phyloP scores from a whole-genome alignment of 2,329 filamentous ascomycete genomes.

The Talaromyces sp. region DNA sequence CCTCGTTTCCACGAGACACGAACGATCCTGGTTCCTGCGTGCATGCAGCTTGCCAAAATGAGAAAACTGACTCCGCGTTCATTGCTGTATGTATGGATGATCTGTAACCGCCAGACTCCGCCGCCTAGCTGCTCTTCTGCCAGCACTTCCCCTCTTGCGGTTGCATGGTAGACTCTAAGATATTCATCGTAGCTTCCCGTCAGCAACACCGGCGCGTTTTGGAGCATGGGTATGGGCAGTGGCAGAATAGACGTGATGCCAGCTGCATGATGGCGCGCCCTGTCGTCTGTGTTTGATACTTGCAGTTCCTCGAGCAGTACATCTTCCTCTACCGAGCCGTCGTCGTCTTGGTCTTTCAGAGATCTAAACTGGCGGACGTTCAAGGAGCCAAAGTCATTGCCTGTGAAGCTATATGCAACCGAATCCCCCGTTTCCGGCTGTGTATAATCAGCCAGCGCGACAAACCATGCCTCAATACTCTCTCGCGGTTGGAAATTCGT shows the following conservation, averaged over 20 bases:
- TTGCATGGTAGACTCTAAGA: slow-evolving; percentile 56
- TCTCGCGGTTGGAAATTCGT: slow-evolving; percentile 24
- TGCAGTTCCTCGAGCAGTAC: slow-evolving; percentile 17
- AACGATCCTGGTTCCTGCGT: slow-evolving; percentile 71
- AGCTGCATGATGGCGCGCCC: slow-evolving; percentile 61
- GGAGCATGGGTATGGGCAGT: slow-evolving; percentile 40
- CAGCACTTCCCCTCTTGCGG: slow-evolving; percentile 46
- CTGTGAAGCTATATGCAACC: slow-evolving; percentile 30
- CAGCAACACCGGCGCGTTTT: slow-evolving; percentile 56
- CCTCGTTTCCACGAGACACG: slow-evolving; percentile 29
- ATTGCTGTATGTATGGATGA: slow-evolving; percentile 27
- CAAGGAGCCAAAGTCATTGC: slow-evolving; percentile 34
- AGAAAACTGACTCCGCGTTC: slow-evolving; percentile 29
- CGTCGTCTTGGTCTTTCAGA: neutral
- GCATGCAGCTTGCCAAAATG: slow-evolving; percentile 89
- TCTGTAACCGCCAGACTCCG: slow-evolving; percentile 81
- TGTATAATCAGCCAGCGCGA: slow-evolving; percentile 24
- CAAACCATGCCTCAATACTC: slow-evolving; percentile 37
- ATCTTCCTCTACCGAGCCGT: slow-evolving; percentile 11
- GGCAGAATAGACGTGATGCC: slow-evolving; percentile 86
- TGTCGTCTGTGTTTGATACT: slow-evolving; percentile 36
- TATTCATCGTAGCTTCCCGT: slow-evolving; percentile 92
- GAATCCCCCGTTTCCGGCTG: neutral
- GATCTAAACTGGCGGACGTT: slow-evolving; percentile 25
- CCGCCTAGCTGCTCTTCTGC: slow-evolving; percentile 64